phyloP scores from a whole-genome alignment of 2,329 filamentous ascomycete species.

The Xylaria multiplex region DNA sequence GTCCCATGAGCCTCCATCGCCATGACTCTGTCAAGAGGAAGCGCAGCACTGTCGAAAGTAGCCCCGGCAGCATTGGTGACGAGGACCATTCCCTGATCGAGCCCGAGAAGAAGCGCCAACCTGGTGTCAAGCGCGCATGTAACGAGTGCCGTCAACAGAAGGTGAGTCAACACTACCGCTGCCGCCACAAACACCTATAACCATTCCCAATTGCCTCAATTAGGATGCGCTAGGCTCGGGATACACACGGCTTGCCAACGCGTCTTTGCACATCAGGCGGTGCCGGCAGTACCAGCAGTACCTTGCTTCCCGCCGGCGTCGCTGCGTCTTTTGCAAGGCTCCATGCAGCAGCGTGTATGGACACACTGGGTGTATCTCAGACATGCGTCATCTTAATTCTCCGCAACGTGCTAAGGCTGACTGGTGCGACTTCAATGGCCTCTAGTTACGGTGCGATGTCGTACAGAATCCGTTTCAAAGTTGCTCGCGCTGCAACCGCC shows the following conservation, averaged over 20 bases:
- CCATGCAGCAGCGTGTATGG: constrained; percentile 12
- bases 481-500: constrained; percentile 80
- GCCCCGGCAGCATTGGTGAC: constrained; percentile 67
- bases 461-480: constrained; percentile 81
- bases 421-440: constrained; percentile 27
- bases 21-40: constrained; percentile 68
- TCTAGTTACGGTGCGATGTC: constrained; percentile 78
- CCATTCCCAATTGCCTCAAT: constrained; percentile 16
- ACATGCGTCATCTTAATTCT: constrained; percentile 35
- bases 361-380: constrained; percentile 26
- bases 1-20: constrained; percentile 62
- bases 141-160: constrained; percentile 89
- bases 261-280: background rate
- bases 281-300: constrained; percentile 4
- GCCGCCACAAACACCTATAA: constrained; percentile 10
- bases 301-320: constrained; percentile 1
- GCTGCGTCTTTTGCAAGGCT: background rate
- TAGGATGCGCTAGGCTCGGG: constrained; percentile 2
- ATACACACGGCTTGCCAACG: background rate
- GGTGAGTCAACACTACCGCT: constrained; percentile 60
- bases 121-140: constrained; percentile 80
- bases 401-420: constrained; percentile 32
- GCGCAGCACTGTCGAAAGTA: constrained; percentile 69
- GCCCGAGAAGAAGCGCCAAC: constrained; percentile 70
- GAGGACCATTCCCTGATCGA: constrained; percentile 67